Base-by-base conservation (phyloP, 805 yeast species). In the Candida multigemmis region DNA sequence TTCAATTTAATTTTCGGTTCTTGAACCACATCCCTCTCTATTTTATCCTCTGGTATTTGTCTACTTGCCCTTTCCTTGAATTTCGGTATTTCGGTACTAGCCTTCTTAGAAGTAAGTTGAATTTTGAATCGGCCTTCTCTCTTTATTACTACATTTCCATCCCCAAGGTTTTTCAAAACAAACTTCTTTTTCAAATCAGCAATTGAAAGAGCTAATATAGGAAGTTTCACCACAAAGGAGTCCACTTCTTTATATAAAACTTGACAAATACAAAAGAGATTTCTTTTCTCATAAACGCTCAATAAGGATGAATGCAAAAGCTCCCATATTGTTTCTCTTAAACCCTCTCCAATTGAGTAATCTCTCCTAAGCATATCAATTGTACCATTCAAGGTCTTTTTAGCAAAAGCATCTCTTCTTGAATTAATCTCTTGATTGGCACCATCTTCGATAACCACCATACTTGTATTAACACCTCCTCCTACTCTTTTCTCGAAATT, bases 301-400 rank as follows among this genome's bases (percentile, higher is more conserved):
- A 77, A 34, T 14, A 77, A 48, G 2, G 80, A 73, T 0, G 80
- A 63, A 39, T 77, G 80, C 6, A 86, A 48, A 7, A 76, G 62
- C 23, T 67, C 61, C 96, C 96, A 86, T 2, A 91, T 40, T 6
- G 68, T 66, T 2, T 46, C 41, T 28, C 67, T 65, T 12, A 91
- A 54, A 0, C 85, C 83, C 16, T 50, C 44, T 1, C 79, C 74
- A 26, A 69, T 60, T 2, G 69, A 46, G 32, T 72, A 68, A 28
- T 74, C 79, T 26, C 79, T 60, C 27, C 89, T 56, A 8, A 83
- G 50, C 4, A 78, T 42, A 15, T 74, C 78, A 21, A 80, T 67
- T 0, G 84, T 73, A 11, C 91, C 91, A 13, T 60, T 63, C 10
- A 81, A 46, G 0, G 80, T 63, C 1, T 70, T 68, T 36, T 87